These are phyloP conservation scores for Logfia minima DNA, from an alignment of 129 eudicot species.

Conservation along the genomic window DNA sequence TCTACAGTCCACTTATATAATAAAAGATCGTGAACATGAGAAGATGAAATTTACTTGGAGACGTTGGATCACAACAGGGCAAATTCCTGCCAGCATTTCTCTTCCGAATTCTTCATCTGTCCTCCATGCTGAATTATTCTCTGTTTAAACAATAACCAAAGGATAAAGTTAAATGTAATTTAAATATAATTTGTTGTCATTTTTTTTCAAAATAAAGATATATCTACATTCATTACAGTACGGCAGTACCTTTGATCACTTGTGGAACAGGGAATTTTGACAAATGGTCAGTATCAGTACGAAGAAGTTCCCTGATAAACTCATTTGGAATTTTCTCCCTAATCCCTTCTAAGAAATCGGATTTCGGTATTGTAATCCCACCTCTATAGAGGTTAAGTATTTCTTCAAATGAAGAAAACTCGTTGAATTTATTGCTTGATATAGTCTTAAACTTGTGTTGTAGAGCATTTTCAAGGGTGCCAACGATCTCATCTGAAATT, in stretches of 20 bases:
- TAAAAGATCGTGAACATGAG: neutral
- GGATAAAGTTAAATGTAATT: neutral
- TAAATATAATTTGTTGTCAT: neutral
- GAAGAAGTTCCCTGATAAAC: constrained; percentile 57
- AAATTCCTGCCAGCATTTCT: constrained; percentile 74
- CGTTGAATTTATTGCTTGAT: constrained; percentile 49
- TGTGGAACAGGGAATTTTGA: constrained; percentile 73
- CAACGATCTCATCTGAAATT: constrained; percentile 40
- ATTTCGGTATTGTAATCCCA: constrained; percentile 41
- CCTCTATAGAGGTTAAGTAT: constrained; percentile 61
- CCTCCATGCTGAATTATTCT: constrained; percentile 54
- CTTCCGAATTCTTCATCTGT: constrained; percentile 77
- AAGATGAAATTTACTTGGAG: constrained; percentile 50
- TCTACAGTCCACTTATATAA: neutral
- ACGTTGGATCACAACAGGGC: constrained; percentile 60
- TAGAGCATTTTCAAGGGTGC: constrained; percentile 28
- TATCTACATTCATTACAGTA: constrained; percentile 13
- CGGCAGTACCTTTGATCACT: constrained; percentile 78
- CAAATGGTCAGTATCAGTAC: constrained; percentile 58
- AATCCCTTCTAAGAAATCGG: constrained; percentile 39
- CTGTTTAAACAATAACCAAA: constrained; percentile 33
- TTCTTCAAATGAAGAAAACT: constrained; percentile 70
- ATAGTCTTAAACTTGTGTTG: constrained; percentile 44
- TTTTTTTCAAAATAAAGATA: neutral
- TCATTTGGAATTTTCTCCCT: constrained; percentile 56